These are phyloP conservation scores for Pyrenophora teres DNA, from an alignment of 2,329 filamentous ascomycete genomes.

Conservation along the genomic window DNA sequence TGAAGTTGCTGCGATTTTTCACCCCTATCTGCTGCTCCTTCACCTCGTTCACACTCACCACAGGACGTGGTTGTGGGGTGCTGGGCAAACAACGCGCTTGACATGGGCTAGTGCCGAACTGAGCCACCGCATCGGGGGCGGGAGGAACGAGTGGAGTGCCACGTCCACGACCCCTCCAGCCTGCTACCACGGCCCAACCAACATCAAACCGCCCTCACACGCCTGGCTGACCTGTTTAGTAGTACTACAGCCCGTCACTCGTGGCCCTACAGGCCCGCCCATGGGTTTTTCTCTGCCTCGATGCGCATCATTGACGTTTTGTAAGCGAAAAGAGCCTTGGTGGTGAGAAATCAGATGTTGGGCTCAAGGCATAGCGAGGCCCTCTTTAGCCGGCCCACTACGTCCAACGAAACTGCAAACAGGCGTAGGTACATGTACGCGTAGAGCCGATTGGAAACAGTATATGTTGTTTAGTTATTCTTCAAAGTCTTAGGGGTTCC, in stretches of 20 bases:
- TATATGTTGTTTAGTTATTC: neutral
- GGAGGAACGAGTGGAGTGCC: slow-evolving; percentile 31
- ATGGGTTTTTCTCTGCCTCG: neutral
- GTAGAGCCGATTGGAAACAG: neutral
- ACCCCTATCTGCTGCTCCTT: neutral
- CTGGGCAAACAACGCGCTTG: slow-evolving; percentile 23
- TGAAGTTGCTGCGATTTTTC: neutral
- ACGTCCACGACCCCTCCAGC: slow-evolving; percentile 26
- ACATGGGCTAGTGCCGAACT: slow-evolving; percentile 28
- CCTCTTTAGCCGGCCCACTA: neutral
- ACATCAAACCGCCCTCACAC: slow-evolving; percentile 15
- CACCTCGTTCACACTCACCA: slow-evolving; percentile 6
- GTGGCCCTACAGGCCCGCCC: neutral
- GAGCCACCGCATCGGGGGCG: slow-evolving; percentile 30
- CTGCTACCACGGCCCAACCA: slow-evolving; percentile 19
- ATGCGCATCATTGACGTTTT: neutral
- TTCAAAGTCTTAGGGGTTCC: neutral
- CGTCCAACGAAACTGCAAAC: neutral
- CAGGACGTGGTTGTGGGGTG: slow-evolving; percentile 10
- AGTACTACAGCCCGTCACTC: neutral
- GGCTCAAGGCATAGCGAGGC: neutral
- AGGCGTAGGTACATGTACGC: neutral
- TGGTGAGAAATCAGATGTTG: slow-evolving; percentile 12
- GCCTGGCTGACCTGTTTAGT: neutral
- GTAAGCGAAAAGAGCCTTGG: slow-evolving; percentile 4